These are phyloP conservation scores for Barbatosphaeria neglecta DNA, from an alignment of 495 filamentous ascomycete genomes.

Conservation along the genomic window DNA sequence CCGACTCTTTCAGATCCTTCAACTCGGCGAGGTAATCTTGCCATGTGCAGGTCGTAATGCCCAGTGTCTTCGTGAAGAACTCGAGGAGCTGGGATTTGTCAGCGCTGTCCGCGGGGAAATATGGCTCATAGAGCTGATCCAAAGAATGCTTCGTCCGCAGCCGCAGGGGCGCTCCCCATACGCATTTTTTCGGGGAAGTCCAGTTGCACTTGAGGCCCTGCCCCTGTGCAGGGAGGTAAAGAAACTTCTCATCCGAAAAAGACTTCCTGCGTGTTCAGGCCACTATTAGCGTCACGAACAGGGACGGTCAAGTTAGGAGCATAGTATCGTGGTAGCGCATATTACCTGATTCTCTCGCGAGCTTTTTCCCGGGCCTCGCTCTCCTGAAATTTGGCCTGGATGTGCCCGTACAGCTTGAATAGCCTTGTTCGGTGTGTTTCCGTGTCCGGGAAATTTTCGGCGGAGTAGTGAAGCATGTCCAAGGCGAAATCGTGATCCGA, in stretches of 20 bases:
- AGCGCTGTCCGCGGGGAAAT: background rate
- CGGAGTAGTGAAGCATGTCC: slow-evolving; percentile 2
- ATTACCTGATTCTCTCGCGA: background rate
- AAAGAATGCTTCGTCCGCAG: slow-evolving; percentile 4
- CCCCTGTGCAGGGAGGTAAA: background rate
- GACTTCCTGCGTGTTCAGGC: background rate
- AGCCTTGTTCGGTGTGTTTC: background rate
- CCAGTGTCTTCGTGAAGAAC: slow-evolving; percentile 12
- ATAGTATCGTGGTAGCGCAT: background rate
- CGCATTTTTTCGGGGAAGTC: background rate
- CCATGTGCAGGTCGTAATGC: slow-evolving; percentile 7
- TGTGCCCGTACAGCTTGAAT: slow-evolving; percentile 3
- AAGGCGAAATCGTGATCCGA: slow-evolving; percentile 3
- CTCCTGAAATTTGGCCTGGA: background rate
- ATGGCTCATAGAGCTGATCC: background rate
- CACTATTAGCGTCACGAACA: background rate
- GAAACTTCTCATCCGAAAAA: background rate
- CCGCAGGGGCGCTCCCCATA: slow-evolving; percentile 5
- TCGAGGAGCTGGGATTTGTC: background rate
- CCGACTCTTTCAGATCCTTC: background rate
- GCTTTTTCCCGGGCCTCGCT: background rate
- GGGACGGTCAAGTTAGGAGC: background rate
- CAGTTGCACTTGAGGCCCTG: background rate
- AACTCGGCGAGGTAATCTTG: slow-evolving; percentile 11
- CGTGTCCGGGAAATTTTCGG: background rate